phyloP scores from a whole-genome alignment of 345 rosid genomes.

The Raphanus sativus region DNA sequence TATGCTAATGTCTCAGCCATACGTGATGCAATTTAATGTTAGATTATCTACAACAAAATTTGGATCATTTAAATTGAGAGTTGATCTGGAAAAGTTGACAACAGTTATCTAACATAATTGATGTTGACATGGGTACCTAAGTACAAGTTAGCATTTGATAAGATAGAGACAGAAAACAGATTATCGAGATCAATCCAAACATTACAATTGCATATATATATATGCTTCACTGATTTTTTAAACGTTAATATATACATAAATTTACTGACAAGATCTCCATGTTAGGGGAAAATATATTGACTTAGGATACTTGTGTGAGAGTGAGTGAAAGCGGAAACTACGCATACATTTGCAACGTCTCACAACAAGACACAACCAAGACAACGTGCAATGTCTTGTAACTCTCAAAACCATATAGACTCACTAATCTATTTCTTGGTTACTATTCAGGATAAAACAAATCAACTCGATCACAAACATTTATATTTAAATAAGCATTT shows the following conservation, averaged over 20 bases:
- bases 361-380: slow-evolving; percentile 36
- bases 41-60: not conserved
- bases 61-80: not conserved
- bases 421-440: slow-evolving; percentile 16
- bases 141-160: not conserved
- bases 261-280: not conserved
- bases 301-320: slow-evolving; percentile 38
- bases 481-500: slow-evolving; percentile 14
- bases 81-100: not conserved
- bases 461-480: slow-evolving; percentile 25
- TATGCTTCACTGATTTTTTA: not conserved
- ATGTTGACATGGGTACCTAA: not conserved
- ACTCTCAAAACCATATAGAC: slow-evolving; percentile 33
- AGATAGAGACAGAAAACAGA: not conserved
- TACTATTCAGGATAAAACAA: slow-evolving; percentile 25
- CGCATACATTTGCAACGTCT: slow-evolving; percentile 16
- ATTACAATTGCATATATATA: not conserved
- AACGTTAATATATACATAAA: not conserved
- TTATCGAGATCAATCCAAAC: not conserved
- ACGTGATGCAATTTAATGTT: not conserved
- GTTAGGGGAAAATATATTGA: not conserved
- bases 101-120: not conserved
- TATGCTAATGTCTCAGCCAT: not conserved
- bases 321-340: slow-evolving; percentile 23
- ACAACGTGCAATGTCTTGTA: slow-evolving; percentile 43